A percentile compares a stretch with the other conserved stretches of the same genome.
These are phyloP conservation scores for Curvularia sp. DNA, from an alignment of 2,329 filamentous ascomycete species.

Conservation along the genomic window DNA sequence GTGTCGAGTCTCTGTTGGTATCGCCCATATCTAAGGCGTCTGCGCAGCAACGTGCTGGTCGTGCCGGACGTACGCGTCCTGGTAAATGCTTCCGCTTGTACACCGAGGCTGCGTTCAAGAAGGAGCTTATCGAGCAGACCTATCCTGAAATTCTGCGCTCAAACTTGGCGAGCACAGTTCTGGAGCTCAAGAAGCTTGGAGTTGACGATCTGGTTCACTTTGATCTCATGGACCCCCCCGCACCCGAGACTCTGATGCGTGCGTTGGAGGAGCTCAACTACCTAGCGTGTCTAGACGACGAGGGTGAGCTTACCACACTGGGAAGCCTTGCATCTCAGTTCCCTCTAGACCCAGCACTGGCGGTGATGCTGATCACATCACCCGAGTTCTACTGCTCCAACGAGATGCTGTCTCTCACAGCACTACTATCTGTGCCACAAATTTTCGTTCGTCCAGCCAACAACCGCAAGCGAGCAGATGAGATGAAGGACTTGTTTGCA, in stretches of 20 bases:
- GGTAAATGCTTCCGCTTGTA: conserved; percentile 99
- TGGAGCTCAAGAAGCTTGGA: conserved; percentile 97
- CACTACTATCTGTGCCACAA: conserved; percentile 91
- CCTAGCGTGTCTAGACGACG: conserved; percentile 92
- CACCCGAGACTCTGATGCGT: conserved; percentile 97
- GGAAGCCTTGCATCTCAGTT: conserved; percentile 92
- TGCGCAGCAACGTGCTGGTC: conserved; percentile 95
- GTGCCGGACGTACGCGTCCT: conserved; percentile 96
- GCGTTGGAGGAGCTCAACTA: conserved; percentile 98
- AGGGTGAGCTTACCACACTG: conserved; percentile 87
- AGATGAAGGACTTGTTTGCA: conserved; percentile 95
- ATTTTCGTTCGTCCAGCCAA: conserved; percentile 88
- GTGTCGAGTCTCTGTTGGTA: conserved; percentile 95
- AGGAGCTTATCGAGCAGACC: conserved; percentile 96
- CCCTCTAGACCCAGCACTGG: conserved; percentile 89
- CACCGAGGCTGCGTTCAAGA: conserved; percentile 94
- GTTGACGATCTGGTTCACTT: conserved; percentile 97
- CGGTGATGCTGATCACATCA: conserved; percentile 97
- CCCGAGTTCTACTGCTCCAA: conserved; percentile 99
- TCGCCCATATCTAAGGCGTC: conserved; percentile 98
- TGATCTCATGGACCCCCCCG: conserved; percentile 97
- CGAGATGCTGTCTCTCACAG: conserved; percentile 94
- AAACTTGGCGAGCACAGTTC: conserved; percentile 91
- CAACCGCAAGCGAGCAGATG: conserved; percentile 88
- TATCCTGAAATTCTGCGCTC: conserved; percentile 95